phyloP scores from a whole-genome alignment of 1,139 yeast species.

The Kodamaea sp. region DNA sequence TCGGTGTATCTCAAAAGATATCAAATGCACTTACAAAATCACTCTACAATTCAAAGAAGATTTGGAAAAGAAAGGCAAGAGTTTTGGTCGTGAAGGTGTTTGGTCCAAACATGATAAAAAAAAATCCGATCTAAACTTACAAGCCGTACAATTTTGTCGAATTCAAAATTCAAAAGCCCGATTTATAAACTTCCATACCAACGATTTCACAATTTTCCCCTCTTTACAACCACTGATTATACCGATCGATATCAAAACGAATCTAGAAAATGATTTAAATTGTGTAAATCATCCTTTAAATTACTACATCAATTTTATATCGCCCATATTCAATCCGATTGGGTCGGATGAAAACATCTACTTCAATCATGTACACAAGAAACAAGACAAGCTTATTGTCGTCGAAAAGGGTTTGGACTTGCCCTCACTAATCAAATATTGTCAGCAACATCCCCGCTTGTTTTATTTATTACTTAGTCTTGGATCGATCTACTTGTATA shows the following conservation, averaged over 20 bases:
- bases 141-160: conserved; percentile 2
- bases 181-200: conserved; percentile 18
- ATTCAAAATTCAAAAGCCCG: conserved; percentile 16
- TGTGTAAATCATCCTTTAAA: conserved; percentile 23
- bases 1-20: conserved; percentile 29
- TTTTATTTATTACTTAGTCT: conserved; percentile 25
- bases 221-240: conserved; percentile 15
- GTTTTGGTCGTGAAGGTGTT: conserved; percentile 33
- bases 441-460: conserved; percentile 22
- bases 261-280: conserved; percentile 13
- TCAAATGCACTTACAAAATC: conserved; percentile 24
- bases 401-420: conserved; percentile 26
- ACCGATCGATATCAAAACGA: conserved; percentile 21
- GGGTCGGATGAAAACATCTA: conserved; percentile 15
- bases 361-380: conserved; percentile 11
- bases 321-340: conserved; percentile 28
- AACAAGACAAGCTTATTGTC: conserved; percentile 13
- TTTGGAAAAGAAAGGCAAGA: conserved; percentile 25
- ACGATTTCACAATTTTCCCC: conserved; percentile 14
- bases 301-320: conserved; percentile 25
- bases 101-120: conserved; percentile 19
- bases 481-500: conserved; percentile 27
- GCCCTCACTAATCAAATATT: conserved; percentile 22
- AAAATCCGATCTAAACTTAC: conserved; percentile 6
- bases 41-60: conserved; percentile 29